These are phyloP conservation scores for Iris pallida DNA, from an alignment of 116 monocot genomes.

Conservation along the genomic window DNA sequence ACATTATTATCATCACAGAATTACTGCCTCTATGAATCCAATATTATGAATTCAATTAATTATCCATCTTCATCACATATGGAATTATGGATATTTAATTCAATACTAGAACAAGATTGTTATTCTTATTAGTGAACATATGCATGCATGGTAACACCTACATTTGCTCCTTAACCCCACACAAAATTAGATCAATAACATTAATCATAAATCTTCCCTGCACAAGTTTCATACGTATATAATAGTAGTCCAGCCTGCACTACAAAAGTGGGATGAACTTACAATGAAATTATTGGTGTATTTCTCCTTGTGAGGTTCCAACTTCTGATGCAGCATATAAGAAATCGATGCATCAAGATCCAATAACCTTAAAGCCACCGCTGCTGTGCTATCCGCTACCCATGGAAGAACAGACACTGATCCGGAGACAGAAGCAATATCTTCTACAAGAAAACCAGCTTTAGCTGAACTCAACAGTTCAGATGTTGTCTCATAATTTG, in stretches of 20 bases:
- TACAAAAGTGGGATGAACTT: constrained; percentile 8
- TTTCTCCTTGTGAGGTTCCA: constrained; percentile 21
- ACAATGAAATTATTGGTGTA: constrained; percentile 30
- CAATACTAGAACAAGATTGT: no score
- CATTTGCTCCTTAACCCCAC: no score
- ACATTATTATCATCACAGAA: no score
- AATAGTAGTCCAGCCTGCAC: not conserved
- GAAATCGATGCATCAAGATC: constrained; percentile 42
- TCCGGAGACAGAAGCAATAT: constrained; percentile 5
- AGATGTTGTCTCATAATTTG: constrained; percentile 38
- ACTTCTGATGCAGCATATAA: constrained; percentile 29
- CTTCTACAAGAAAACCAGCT: not conserved
- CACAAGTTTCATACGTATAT: not conserved
- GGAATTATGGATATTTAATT: no score
- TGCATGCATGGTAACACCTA: no score
- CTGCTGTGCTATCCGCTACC: constrained; percentile 36
- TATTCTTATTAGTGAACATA: no score
- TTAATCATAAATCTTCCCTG: not conserved
- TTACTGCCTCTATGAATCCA: no score
- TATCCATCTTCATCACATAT: no score
- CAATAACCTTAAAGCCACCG: constrained; percentile 43
- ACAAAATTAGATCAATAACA: no score
- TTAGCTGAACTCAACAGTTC: constrained; percentile 26
- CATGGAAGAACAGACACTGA: constrained; percentile 32
- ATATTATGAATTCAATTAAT: no score